These are phyloP conservation scores for Fennellomyces sp. DNA, from an alignment of 371 early-diverging fungal species.

Conservation along the genomic window DNA sequence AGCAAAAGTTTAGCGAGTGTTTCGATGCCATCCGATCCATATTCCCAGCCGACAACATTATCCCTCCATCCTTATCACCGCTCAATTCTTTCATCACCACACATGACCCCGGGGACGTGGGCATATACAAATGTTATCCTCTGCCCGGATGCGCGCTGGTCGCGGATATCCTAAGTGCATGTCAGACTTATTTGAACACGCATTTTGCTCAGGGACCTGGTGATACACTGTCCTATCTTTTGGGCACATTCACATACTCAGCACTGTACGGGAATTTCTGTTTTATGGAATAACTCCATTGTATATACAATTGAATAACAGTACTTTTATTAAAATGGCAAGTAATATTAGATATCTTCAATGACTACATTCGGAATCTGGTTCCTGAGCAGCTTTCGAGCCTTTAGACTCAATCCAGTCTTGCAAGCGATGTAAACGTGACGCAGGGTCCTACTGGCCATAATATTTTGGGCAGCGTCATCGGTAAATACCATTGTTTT, in stretches of 20 bases:
- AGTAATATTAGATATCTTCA: no score
- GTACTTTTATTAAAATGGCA: no score
- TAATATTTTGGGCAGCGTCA: no score
- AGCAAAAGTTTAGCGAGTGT: not conserved
- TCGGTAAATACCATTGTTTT: no score
- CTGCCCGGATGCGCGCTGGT: conserved; percentile 6
- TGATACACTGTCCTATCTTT: not conserved
- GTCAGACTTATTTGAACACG: not conserved
- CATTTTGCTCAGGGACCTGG: not conserved
- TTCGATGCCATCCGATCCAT: not conserved
- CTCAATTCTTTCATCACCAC: not conserved
- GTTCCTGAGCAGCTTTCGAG: no score
- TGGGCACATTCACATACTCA: not conserved
- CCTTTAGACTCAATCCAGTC: no score
- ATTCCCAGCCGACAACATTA: not conserved
- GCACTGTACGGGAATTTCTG: not conserved
- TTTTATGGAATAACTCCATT: not conserved
- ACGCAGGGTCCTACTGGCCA: no score
- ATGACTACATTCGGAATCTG: no score
- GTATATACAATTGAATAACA: no score
- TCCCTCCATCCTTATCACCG: conserved; percentile 7
- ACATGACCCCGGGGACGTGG: not conserved
- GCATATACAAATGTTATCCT: conserved; percentile 2
- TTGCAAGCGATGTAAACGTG: no score
- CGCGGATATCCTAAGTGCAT: conserved; percentile 1